These are phyloP conservation scores for Paraglomus brasilianum DNA, from an alignment of 192 early-diverging fungal species.

Conservation along the genomic window DNA sequence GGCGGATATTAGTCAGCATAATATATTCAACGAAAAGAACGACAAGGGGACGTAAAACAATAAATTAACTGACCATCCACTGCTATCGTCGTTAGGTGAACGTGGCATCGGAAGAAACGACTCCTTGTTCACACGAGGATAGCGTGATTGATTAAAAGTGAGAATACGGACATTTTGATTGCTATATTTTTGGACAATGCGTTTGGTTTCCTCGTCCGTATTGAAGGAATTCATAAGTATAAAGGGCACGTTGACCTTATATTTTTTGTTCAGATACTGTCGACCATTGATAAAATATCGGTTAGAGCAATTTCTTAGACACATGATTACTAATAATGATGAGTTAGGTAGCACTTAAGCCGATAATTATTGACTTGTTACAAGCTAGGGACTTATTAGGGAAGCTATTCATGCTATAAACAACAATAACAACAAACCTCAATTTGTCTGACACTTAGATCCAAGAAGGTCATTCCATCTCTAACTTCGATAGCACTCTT, in stretches of 20 bases:
- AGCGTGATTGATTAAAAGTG: slow-evolving; percentile 97
- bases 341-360: background rate
- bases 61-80: slow-evolving; percentile 56
- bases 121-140: slow-evolving; percentile 93
- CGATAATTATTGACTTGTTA: background rate
- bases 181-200: slow-evolving; percentile 98
- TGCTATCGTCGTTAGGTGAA: slow-evolving; percentile 61
- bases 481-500: slow-evolving; percentile 98
- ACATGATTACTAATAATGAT: background rate
- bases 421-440: slow-evolving; percentile 75
- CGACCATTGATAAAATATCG: too few species aligned
- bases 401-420: too few species aligned
- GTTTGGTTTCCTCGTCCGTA: slow-evolving; percentile 95
- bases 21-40: slow-evolving; percentile 5
- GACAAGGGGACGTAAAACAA: background rate
- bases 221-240: slow-evolving; percentile 99
- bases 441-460: slow-evolving; percentile 97
- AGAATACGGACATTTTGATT: slow-evolving; percentile 88
- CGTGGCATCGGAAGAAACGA: slow-evolving; percentile 82
- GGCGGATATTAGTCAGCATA: background rate
- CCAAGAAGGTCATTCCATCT: slow-evolving; percentile 97
- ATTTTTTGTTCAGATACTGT: slow-evolving; percentile 85
- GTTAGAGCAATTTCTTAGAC: background rate
- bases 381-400: too few species aligned
- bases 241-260: slow-evolving; percentile 91